Evolutionary conservation across 306 rosid species (phyloP).

Genomic region (Sechiopsis laciniata): DNA sequence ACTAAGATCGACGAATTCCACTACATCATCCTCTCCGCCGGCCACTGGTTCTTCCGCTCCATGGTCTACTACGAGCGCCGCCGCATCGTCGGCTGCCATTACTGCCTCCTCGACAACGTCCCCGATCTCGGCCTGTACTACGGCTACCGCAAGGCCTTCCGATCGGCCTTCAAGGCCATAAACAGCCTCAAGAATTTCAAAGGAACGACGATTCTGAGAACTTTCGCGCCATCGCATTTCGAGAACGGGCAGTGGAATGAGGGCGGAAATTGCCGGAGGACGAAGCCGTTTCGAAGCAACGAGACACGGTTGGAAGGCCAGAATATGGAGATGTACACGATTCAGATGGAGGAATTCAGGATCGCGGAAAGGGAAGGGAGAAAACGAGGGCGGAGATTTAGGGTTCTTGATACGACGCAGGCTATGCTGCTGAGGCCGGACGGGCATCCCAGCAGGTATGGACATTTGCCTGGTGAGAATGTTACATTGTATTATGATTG

Average conservation of each 20-base stretch:
- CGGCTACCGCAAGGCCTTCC: conserved; percentile 56
- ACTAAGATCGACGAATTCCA: conserved; percentile 48
- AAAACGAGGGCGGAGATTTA: conserved; percentile 44
- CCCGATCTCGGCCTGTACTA: conserved; percentile 55
- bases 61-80: conserved; percentile 48
- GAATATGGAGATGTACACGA: conserved; percentile 54
- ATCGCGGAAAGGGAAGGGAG: conserved; percentile 53
- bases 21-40: conserved; percentile 55
- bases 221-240: conserved; percentile 74
- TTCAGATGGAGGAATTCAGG: conserved; percentile 62
- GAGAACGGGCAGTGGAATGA: conserved; percentile 71
- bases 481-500: conserved; percentile 79
- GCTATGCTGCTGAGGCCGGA: conserved; percentile 68
- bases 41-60: conserved; percentile 74
- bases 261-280: conserved; percentile 73
- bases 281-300: conserved; percentile 55
- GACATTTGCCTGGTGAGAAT: conserved; percentile 67
- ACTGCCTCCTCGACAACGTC: conserved; percentile 50
- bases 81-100: conserved; percentile 57
- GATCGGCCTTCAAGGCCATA: conserved; percentile 55
- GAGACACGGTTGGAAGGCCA: conserved; percentile 55
- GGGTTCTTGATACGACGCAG: conserved; percentile 58
- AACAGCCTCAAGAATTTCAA: conserved; percentile 45
- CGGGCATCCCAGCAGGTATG: conserved; percentile 79
- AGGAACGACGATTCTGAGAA: conserved; percentile 58